These are phyloP conservation scores for Apophysomyces sp. DNA, from an alignment of 371 early-diverging fungal species.

Conservation along the genomic window DNA sequence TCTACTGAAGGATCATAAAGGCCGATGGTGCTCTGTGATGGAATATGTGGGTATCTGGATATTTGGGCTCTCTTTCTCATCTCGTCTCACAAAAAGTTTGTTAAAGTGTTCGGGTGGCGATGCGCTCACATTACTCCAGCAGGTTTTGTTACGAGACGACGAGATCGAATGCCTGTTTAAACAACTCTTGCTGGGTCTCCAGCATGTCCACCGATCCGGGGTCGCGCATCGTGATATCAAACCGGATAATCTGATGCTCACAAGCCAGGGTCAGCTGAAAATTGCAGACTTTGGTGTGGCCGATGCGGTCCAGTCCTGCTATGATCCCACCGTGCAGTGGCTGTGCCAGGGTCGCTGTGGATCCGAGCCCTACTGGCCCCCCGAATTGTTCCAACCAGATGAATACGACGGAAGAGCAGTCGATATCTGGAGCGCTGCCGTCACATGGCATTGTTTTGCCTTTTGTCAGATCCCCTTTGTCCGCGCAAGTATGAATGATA, in stretches of 20 bases:
- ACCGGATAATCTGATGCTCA: constrained; percentile 65
- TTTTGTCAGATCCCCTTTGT: constrained; percentile 42
- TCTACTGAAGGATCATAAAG: constrained; percentile 23
- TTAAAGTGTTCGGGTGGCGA: constrained; percentile 42
- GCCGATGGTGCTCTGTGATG: constrained; percentile 40
- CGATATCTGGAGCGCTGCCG: constrained; percentile 36
- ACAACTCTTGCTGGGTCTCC: constrained; percentile 70
- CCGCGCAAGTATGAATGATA: constrained; percentile 53
- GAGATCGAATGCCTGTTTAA: constrained; percentile 40
- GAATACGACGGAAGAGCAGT: constrained; percentile 27
- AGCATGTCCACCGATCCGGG: constrained; percentile 68
- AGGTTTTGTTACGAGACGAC: constrained; percentile 19
- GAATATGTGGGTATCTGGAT: constrained; percentile 34
- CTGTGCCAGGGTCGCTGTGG: constrained; percentile 23
- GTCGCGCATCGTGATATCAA: constrained; percentile 83
- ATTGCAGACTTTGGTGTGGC: constrained; percentile 73
- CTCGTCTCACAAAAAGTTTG: background rate
- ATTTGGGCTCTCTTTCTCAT: background rate
- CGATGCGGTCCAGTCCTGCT: constrained; percentile 48
- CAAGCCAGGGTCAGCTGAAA: constrained; percentile 55
- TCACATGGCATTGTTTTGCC: constrained; percentile 31
- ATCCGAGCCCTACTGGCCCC: constrained; percentile 34
- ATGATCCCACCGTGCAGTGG: constrained; percentile 13
- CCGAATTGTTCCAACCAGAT: constrained; percentile 17
- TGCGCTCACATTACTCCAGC: constrained; percentile 27